These are phyloP conservation scores for Erodium chrysanthum DNA, from an alignment of 441 rosid species.

Conservation along the genomic window DNA sequence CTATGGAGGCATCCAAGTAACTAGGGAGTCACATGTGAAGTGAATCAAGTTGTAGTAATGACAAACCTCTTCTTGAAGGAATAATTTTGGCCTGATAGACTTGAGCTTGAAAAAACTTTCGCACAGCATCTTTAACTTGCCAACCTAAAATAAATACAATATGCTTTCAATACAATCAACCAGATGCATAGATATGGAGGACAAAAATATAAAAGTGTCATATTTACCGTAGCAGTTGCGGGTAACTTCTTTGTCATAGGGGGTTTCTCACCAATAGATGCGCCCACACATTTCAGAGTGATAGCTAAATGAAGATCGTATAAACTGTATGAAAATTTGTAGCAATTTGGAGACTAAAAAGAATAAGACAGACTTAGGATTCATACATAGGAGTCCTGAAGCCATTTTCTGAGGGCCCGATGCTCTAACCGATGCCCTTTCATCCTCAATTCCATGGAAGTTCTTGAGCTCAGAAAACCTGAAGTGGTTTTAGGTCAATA, in stretches of 20 bases:
- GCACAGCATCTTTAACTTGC: slow-evolving; percentile 71
- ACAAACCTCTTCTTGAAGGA: slow-evolving; percentile 68
- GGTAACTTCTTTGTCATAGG: slow-evolving; percentile 72
- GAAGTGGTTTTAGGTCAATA: slow-evolving; percentile 20
- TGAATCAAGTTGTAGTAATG: not conserved
- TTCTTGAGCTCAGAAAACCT: slow-evolving; percentile 74
- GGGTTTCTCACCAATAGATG: slow-evolving; percentile 74
- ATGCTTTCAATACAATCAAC: not conserved
- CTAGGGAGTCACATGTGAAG: not conserved
- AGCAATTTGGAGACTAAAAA: not conserved
- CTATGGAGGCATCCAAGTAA: not conserved
- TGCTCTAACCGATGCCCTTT: slow-evolving; percentile 39
- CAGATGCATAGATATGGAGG: not conserved
- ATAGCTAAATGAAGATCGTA: slow-evolving; percentile 46
- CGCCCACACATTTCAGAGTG: slow-evolving; percentile 65
- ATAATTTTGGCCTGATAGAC: slow-evolving; percentile 44
- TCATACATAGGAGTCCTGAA: slow-evolving; percentile 66
- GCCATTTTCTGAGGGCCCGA: slow-evolving; percentile 72
- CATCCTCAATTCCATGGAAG: slow-evolving; percentile 70
- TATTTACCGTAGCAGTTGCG: slow-evolving; percentile 58
- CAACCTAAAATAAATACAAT: slow-evolving; percentile 39
- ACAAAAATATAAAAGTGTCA: slow-evolving; percentile 10
- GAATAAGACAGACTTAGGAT: slow-evolving; percentile 6
- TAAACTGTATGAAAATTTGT: not conserved
- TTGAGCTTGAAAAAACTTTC: slow-evolving; percentile 69